A percentile compares a stretch with the other conserved stretches of the same genome.
Conservation (phyloP, 1,139 yeast genomes). For the Tardiomyces digboiensis region DNA sequence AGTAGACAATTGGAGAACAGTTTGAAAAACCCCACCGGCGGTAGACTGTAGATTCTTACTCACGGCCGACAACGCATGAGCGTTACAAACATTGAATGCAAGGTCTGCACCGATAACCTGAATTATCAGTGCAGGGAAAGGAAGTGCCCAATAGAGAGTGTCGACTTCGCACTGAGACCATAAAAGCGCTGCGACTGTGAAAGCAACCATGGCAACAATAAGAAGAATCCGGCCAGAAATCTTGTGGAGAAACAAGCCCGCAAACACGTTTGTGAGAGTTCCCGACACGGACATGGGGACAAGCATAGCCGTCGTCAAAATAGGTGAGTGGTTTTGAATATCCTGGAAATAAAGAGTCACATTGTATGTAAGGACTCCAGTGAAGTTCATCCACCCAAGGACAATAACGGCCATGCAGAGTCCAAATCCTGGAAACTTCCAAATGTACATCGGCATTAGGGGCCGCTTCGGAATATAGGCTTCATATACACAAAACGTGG, state of each 20-base stretch:
- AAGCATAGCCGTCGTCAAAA: conserved; percentile 34
- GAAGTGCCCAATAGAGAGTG: conserved; percentile 33
- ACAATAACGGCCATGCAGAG: conserved; percentile 29
- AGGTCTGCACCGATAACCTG: conserved; percentile 38
- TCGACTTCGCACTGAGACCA: conserved; percentile 31
- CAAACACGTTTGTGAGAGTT: conserved; percentile 30
- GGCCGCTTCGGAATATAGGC: conserved; percentile 29
- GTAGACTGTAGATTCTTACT: conserved; percentile 30
- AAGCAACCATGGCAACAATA: conserved; percentile 27
- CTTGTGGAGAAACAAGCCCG: conserved; percentile 33
- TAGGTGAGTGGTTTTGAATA: conserved; percentile 26
- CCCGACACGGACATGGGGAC: conserved; percentile 33
- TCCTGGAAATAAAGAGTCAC: conserved; percentile 34
- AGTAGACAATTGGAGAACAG: conserved; percentile 30
- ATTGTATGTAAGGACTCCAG: conserved; percentile 31
- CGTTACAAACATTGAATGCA: conserved; percentile 34
- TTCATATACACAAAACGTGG: conserved; percentile 30
- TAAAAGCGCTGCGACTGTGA: conserved; percentile 26
- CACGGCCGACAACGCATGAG: conserved; percentile 33
- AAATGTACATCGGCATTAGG: conserved; percentile 35
- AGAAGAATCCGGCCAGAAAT: conserved; percentile 32
- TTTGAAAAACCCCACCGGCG: conserved; percentile 39
- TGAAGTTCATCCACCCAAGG: conserved; percentile 32
- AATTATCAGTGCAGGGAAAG: conserved; percentile 32
- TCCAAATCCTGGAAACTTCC: conserved; percentile 30